A percentile compares a stretch with the other conserved stretches of the same genome.
Evolutionary conservation across 2,329 filamentous ascomycete species (phyloP).

Genomic region (Macroventuria anomochaeta): DNA sequence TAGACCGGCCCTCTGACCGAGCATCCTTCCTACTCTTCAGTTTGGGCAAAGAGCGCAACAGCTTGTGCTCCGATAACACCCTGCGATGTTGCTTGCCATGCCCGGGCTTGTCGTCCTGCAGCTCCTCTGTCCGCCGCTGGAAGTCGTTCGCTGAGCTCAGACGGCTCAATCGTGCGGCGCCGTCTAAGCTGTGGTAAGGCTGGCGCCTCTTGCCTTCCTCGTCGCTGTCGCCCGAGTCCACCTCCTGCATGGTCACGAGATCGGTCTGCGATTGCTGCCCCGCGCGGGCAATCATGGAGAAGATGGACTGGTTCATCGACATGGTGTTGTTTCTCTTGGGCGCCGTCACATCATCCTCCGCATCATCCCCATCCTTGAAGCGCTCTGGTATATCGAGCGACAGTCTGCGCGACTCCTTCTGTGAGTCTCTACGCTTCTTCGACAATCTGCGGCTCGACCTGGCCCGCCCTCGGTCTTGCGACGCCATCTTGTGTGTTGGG

Average conservation of each 20-base stretch:
- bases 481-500: slow-evolving; percentile 39
- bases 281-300: slow-evolving; percentile 88
- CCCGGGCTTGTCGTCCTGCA: slow-evolving; percentile 23
- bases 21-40: slow-evolving; percentile 51
- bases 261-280: slow-evolving; percentile 81
- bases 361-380: slow-evolving; percentile 65
- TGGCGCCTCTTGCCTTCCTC: slow-evolving; percentile 44
- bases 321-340: slow-evolving; percentile 57
- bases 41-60: slow-evolving; percentile 70
- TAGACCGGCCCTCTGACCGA: slow-evolving; percentile 27
- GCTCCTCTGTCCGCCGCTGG: slow-evolving; percentile 17
- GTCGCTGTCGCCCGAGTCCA: slow-evolving; percentile 77
- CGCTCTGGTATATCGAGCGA: slow-evolving; percentile 64
- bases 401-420: slow-evolving; percentile 37
- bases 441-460: slow-evolving; percentile 40
- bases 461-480: slow-evolving; percentile 40
- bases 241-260: slow-evolving; percentile 80
- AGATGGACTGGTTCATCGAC: slow-evolving; percentile 93
- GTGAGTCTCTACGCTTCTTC: slow-evolving; percentile 42
- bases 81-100: slow-evolving; percentile 58
- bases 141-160: slow-evolving; percentile 46
- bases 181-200: slow-evolving; percentile 40
- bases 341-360: slow-evolving; percentile 66
- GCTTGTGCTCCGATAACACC: slow-evolving; percentile 68
- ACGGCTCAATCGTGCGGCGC: slow-evolving; percentile 45